Evolutionary conservation across 495 filamentous ascomycete species (phyloP), one percentile per base, ranked within the genome.

Genomic region (Aeminium ludgeri): DNA sequence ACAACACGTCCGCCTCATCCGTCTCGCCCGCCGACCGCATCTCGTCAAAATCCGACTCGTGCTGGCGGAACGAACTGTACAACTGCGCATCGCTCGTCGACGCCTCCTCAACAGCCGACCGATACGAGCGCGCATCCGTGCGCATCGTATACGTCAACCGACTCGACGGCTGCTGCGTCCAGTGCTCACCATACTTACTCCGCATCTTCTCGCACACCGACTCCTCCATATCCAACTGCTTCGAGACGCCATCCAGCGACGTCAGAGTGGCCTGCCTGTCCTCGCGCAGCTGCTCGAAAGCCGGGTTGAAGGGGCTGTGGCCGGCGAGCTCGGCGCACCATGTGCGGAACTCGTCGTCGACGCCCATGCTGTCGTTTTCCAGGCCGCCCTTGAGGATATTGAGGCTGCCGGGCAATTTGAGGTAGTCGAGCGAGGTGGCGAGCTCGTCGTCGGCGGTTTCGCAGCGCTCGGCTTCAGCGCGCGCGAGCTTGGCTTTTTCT

Each of bases 121-220:
- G 69, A 50, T 96, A 95, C 52, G 78, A 82, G 36, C 76, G 68
- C 38, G 95, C 75, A 55, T 97, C 91, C 35, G 73, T 77, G 38
- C 86, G 70, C 23, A 97, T 67, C 0, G 86, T 96, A 2, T 77
- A 74, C 3, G 86, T 97, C 17, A 97, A 69, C 46, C 84, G 67
- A 25, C 78, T 80, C 54, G 86, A 94, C 17, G 91, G 91, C 52
- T 96, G 89, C 56, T 97, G 89, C 15, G 82, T 94, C 89, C 89
- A 97, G 34, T 95, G 89, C 10, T 65, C 70, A 23, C 89, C 86
- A 56, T 95, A 95, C 59, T 97, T 97, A 2, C 86, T 91, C 37
- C 89, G 74, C 89, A 97, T 97, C 66, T 94, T 95, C 61, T 97
- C 89, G 57, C 89, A 97, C 5, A 96, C 86, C 41, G 81, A 89